Evolutionary conservation across 805 yeast species (phyloP).

Genomic region (Wickerhamiella alocasiicola): DNA sequence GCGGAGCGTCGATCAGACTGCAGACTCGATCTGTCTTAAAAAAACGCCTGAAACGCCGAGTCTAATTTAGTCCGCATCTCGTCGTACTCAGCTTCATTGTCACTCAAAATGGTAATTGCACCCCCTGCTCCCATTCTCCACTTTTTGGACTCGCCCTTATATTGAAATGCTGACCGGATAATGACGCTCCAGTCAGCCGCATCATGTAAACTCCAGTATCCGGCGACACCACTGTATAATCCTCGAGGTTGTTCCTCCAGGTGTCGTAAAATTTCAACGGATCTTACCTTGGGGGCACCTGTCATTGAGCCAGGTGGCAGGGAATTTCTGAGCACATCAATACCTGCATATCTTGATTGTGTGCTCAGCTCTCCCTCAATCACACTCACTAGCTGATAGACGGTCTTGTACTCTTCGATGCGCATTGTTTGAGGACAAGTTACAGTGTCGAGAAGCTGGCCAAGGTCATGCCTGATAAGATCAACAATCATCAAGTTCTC

Average conservation of each 20-base stretch:
- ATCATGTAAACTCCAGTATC: constrained; percentile 84
- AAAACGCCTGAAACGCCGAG: constrained; percentile 66
- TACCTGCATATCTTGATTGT: constrained; percentile 38
- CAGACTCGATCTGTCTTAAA: too few relatives aligned
- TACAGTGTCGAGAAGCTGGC: constrained; percentile 52
- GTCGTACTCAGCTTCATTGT: constrained; percentile 76
- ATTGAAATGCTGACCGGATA: constrained; percentile 60
- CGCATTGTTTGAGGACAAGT: constrained; percentile 68
- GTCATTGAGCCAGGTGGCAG: constrained; percentile 99
- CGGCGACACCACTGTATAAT: constrained; percentile 85
- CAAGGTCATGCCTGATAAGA: constrained; percentile 81
- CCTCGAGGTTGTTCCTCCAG: constrained; percentile 59
- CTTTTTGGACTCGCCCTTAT: constrained; percentile 23
- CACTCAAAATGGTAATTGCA: constrained; percentile 83
- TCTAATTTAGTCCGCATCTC: constrained; percentile 76
- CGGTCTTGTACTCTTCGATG: constrained; percentile 85
- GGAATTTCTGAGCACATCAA: constrained; percentile 65
- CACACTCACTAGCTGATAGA: constrained; percentile 83
- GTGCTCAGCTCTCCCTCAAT: constrained; percentile 48
- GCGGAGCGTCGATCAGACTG: too few relatives aligned
- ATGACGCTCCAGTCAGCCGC: constrained; percentile 94
- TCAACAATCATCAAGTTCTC: constrained; percentile 97
- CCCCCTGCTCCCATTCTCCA: constrained; percentile 99
- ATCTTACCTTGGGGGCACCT: constrained; percentile 93
- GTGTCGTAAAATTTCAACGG: constrained; percentile 65